These are phyloP conservation scores for Neophaeococcomyces aloes DNA, from an alignment of 2,329 filamentous ascomycete genomes.

Conservation along the genomic window DNA sequence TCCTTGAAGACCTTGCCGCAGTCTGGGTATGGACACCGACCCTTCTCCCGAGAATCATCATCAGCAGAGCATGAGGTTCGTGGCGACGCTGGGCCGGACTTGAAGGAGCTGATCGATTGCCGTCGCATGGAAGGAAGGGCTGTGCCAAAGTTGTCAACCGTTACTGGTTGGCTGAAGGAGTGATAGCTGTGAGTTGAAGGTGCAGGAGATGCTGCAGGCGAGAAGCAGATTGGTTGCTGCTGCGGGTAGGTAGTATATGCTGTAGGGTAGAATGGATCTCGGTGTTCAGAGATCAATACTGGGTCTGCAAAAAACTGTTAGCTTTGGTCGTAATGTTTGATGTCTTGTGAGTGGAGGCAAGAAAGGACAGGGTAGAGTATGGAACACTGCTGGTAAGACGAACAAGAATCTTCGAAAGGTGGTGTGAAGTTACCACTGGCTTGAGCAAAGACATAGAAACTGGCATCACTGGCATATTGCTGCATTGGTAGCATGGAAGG, in stretches of 20 bases:
- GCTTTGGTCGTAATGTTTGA: background rate
- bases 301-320: slow-evolving; percentile 37
- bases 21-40: slow-evolving; percentile 68
- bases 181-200: slow-evolving; percentile 24
- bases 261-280: slow-evolving; percentile 27
- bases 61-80: slow-evolving; percentile 41
- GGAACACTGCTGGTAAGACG: slow-evolving; percentile 31
- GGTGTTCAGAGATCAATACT: slow-evolving; percentile 36
- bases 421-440: slow-evolving; percentile 44
- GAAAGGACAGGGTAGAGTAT: slow-evolving; percentile 6
- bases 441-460: slow-evolving; percentile 43
- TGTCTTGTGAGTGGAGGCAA: background rate
- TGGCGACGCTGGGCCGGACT: slow-evolving; percentile 23
- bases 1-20: slow-evolving; percentile 85
- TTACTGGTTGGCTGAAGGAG: slow-evolving; percentile 21
- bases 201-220: slow-evolving; percentile 28
- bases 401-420: slow-evolving; percentile 44
- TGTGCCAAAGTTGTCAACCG: slow-evolving; percentile 20
- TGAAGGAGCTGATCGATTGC: slow-evolving; percentile 57
- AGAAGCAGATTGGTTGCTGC: slow-evolving; percentile 21
- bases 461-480: slow-evolving; percentile 7
- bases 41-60: slow-evolving; percentile 54
- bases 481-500: slow-evolving; percentile 17
- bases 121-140: slow-evolving; percentile 22
- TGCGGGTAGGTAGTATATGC: background rate